A percentile compares a stretch with the other conserved stretches of the same genome.
phyloP scores from a whole-genome alignment of 1,284 basidiomycete species.

The Sporisorium sorghi region DNA sequence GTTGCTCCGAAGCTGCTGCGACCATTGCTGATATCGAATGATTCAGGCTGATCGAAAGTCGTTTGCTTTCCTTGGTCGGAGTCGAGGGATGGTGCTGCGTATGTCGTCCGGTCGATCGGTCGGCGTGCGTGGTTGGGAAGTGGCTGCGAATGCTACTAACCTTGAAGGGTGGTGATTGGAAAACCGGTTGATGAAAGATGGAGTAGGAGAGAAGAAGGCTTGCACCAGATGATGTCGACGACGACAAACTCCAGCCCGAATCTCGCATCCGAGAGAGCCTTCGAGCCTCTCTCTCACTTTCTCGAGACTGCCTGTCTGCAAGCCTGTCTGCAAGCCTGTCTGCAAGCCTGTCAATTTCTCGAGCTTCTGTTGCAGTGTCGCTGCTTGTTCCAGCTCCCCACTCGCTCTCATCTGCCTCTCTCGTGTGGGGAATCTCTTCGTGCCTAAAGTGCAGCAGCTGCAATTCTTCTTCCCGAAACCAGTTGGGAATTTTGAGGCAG shows the following conservation, averaged over 20 bases:
- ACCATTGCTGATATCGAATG: not conserved
- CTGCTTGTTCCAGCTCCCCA: not conserved
- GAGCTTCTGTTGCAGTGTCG: too few relatives aligned
- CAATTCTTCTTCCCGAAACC: not conserved
- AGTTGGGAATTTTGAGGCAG: slow-evolving; percentile 3
- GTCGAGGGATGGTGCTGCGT: not conserved
- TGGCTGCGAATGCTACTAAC: slow-evolving; percentile 38
- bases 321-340: not conserved
- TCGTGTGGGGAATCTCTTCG: not conserved
- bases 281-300: not conserved
- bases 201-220: slow-evolving; percentile 24
- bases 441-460: slow-evolving; percentile 9
- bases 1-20: not conserved
- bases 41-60: not conserved
- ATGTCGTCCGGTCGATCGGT: slow-evolving; percentile 8
- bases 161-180: slow-evolving; percentile 43
- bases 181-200: slow-evolving; percentile 51
- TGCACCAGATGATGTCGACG: slow-evolving; percentile 8
- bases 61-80: not conserved
- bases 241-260: slow-evolving; percentile 4
- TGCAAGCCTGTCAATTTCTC: not conserved
- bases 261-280: not conserved
- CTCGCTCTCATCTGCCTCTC: not conserved
- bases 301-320: not conserved
- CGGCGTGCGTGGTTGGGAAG: slow-evolving; percentile 10